Base-by-base conservation (phyloP, 345 rosid genomes). In the Pelargonium nanum region DNA sequence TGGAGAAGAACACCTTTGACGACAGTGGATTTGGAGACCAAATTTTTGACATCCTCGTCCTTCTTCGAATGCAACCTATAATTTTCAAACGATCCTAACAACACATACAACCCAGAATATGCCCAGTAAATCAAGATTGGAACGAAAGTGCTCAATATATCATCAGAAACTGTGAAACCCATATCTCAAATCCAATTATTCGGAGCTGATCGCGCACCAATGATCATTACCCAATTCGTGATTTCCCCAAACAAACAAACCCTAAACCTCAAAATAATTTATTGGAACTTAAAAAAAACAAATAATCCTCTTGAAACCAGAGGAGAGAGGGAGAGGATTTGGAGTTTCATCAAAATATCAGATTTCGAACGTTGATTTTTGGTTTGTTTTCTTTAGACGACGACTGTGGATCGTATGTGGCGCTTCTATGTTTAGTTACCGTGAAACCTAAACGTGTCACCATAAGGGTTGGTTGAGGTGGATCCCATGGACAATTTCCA, bases 1-100 rank as follows among this genome's bases (percentile, higher is more conserved):
- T 91, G 96, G 66, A 84, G 80, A 71, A 91, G 80, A 69, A 91
- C 96, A 5, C 98, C 96, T 66, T 74, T 88, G 48, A 88, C 84
- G 53, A 91, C 98, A 12, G 80, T 62, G 2, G 34, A 25, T 66
- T 88, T 86, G 4, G 96, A 79, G 17, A 84, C 96, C 67, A 86
- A 85, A 73, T 88, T 88, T 74, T 91, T 91, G 68, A 68, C 78
- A 58, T 83, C 87, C 69, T 91, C 96, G n/a, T 91, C 98, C 57
- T 71, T 75, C 75, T 81, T 85, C 0, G 89, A 68, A 55, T 91
- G 98, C 78, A 91, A 75, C 70, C 98, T 84, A 63, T 86, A 89
- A 63, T 78, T 77, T 24, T 86, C 80, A 10, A 80, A 73, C 32
- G 64, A 66, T 1, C 86, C 89, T 21, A 89, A 66, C 54, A 68